A percentile compares a stretch with the other conserved stretches of the same genome.
Conservation (phyloP, 495 filamentous ascomycete species). For the Penicillium flavigenum region DNA sequence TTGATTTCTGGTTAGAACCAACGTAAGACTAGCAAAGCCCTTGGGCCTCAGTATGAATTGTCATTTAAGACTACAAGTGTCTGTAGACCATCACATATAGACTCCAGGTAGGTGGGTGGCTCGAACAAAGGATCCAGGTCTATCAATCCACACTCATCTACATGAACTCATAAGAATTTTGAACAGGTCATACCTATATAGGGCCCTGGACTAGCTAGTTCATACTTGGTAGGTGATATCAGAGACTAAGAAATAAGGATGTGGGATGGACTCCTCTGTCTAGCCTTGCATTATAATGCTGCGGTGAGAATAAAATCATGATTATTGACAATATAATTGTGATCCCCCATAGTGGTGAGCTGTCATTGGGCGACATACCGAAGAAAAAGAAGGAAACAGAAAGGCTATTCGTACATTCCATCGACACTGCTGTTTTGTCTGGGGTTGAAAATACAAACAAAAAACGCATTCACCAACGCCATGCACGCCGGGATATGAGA, state of each 20-base stretch:
- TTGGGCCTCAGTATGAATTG: conserved; percentile 4
- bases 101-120: too few species aligned
- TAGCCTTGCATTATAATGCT: not conserved
- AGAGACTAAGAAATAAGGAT: too few species aligned
- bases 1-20: conserved; percentile 17
- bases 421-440: conserved; percentile 5
- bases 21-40: conserved; percentile 15
- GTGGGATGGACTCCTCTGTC: not conserved
- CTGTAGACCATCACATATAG: not conserved
- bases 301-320: not conserved
- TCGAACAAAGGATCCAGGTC: too few species aligned
- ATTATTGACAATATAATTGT: conserved; percentile 21
- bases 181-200: too few species aligned
- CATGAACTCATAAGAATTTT: too few species aligned
- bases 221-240: too few species aligned
- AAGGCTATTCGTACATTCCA: conserved; percentile 28
- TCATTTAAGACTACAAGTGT: not conserved
- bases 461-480: conserved; percentile 14
- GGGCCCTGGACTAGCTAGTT: too few species aligned
- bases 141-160: too few species aligned
- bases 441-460: conserved; percentile 9
- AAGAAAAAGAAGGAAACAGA: not conserved
- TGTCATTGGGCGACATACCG: not conserved
- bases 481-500: conserved; percentile 11
- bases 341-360: not conserved